These are phyloP conservation scores for Fusarium sp. DNA, from an alignment of 2,329 filamentous ascomycete species.

Conservation along the genomic window DNA sequence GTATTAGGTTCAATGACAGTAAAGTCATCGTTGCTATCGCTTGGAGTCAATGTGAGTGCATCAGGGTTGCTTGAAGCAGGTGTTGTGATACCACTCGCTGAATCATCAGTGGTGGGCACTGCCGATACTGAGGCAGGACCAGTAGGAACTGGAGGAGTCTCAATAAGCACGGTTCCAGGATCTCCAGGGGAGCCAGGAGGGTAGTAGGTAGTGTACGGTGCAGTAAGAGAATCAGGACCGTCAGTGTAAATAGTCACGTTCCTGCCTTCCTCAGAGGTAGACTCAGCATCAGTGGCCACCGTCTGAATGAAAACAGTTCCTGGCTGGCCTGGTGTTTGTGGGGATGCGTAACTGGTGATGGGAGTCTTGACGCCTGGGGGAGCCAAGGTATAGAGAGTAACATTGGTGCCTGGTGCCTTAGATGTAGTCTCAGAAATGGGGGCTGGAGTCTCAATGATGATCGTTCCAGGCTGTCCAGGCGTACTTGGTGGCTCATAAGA, in stretches of 20 bases:
- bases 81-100: background rate
- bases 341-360: slow-evolving; percentile 18
- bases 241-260: slow-evolving; percentile 21
- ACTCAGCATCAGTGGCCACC: slow-evolving; percentile 1
- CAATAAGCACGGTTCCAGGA: slow-evolving; percentile 24
- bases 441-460: slow-evolving; percentile 27
- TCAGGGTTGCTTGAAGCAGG: slow-evolving; percentile 9
- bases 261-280: background rate
- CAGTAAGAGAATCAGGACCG: slow-evolving; percentile 6
- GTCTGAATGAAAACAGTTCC: slow-evolving; percentile 28
- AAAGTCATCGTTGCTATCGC: slow-evolving; percentile 22
- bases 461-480: slow-evolving; percentile 16
- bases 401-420: background rate
- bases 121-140: slow-evolving; percentile 10
- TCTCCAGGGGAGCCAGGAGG: slow-evolving; percentile 18
- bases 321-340: slow-evolving; percentile 11
- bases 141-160: slow-evolving; percentile 2
- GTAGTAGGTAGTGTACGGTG: slow-evolving; percentile 16
- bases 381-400: slow-evolving; percentile 23
- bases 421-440: background rate
- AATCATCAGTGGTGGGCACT: background rate
- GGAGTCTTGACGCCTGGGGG: slow-evolving; percentile 3
- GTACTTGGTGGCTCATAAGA: slow-evolving; percentile 18
- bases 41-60: slow-evolving; percentile 21
- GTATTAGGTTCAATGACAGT: slow-evolving; percentile 29